A percentile compares a stretch with the other conserved stretches of the same genome.
Evolutionary conservation across 2,329 filamentous ascomycete species (phyloP).

Genomic region (Cryphonectria nitschkei): DNA sequence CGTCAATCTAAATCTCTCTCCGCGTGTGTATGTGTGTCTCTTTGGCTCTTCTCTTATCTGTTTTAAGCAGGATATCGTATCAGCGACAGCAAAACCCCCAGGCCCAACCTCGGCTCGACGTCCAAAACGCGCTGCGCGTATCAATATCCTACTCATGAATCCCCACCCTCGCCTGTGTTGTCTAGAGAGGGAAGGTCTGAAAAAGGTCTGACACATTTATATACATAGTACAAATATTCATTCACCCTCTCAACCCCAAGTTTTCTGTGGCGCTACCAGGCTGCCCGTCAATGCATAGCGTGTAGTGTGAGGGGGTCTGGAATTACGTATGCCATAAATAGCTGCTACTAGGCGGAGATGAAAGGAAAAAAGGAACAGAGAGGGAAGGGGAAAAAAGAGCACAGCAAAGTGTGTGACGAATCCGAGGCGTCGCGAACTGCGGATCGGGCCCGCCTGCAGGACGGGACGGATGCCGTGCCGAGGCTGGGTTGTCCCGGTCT

Average conservation of each 20-base stretch:
- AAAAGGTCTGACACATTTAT: background rate
- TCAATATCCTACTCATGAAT: too few species aligned
- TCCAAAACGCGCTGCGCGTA: too few species aligned
- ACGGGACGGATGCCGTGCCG: constrained; percentile 11
- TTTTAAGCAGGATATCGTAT: too few species aligned
- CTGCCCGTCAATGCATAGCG: background rate
- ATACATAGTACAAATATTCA: background rate
- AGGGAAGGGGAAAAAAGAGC: background rate
- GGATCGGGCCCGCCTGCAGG: constrained; percentile 17
- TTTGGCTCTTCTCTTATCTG: too few species aligned
- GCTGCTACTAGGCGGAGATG: constrained; percentile 8
- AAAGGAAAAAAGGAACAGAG: background rate
- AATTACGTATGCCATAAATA: constrained; percentile 9
- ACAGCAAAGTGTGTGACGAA: constrained; percentile 6
- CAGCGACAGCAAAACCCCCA: too few species aligned
- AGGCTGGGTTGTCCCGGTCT: constrained; percentile 9
- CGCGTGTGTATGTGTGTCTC: too few species aligned
- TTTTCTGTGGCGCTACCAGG: background rate
- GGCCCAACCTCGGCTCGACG: too few species aligned
- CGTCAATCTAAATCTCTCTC: background rate
- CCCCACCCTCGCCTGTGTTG: background rate
- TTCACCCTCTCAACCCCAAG: too few species aligned
- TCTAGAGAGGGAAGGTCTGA: background rate
- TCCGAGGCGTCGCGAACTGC: constrained; percentile 11
- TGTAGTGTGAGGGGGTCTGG: background rate